Percentiles rank a stretch among this genome's conserved stretches.
phyloP scores from a whole-genome alignment of 2,329 filamentous ascomycete species.

The Drechslerella dactyloides region DNA sequence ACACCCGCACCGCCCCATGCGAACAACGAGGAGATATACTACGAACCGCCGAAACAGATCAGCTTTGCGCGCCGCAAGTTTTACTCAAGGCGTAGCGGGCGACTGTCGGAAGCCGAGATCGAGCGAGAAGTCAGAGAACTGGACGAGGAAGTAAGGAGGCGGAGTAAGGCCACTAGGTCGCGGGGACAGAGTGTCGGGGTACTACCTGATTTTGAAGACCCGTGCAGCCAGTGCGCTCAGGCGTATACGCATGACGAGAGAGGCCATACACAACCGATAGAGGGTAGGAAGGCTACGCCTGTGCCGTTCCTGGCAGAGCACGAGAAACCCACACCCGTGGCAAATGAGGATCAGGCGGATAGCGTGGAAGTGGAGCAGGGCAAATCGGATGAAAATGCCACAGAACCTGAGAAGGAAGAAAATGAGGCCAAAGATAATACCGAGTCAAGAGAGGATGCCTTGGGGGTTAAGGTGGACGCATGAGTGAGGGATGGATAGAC shows the following conservation, averaged over 20 bases:
- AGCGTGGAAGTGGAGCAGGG: neutral
- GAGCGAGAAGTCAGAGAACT: conserved; percentile 44
- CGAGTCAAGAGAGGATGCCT: neutral
- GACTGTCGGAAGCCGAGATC: conserved; percentile 38
- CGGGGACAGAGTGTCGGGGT: conserved; percentile 42
- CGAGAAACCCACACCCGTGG: neutral
- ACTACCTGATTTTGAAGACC: conserved; percentile 38
- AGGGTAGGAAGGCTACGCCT: conserved; percentile 41
- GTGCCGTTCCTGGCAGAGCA: conserved; percentile 35
- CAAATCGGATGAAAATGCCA: neutral
- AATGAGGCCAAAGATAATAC: neutral
- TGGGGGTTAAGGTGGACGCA: neutral
- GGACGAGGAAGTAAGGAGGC: conserved; percentile 40
- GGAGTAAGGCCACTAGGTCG: conserved; percentile 32
- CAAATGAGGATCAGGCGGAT: neutral
- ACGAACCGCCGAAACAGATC: conserved; percentile 40
- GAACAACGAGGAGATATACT: conserved; percentile 30
- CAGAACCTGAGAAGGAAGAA: neutral
- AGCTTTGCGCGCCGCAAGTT: conserved; percentile 40
- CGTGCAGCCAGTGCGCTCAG: conserved; percentile 34
- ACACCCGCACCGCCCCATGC: conserved; percentile 41
- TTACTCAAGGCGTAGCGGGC: conserved; percentile 23
- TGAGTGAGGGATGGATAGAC: no score
- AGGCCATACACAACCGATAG: conserved; percentile 43
- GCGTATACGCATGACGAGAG: conserved; percentile 44